Evolutionary conservation across 2,329 filamentous ascomycete genomes (phyloP), one percentile per base, ranked within the genome.

Genomic region (Tolypocladium tropicale): DNA sequence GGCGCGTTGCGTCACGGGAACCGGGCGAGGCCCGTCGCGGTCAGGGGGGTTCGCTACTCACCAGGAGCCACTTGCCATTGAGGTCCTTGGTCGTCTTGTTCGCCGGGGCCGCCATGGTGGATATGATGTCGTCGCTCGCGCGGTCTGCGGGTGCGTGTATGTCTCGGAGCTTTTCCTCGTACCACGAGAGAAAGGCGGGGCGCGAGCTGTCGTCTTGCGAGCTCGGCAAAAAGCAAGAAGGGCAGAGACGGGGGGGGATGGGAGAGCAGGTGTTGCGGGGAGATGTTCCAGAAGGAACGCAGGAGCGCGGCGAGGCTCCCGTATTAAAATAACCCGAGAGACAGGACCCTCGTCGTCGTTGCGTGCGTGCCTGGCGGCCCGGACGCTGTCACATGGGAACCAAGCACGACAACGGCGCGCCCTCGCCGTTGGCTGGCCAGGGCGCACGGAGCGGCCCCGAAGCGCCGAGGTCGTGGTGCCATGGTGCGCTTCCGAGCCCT

Each of bases 71-170:
- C 66, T 79, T 81, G 60, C 88, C 89, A 64, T 72, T 83, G 63
- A 92, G 79, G 74, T 90, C 78, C 60, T 79, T 78, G 63, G 85
- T 78, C 53, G 79, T 89, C 75, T 86, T 82, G 59, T 78, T 77
- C 54, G 79, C 70, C 56, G 89, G 88, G 59, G 86, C 86, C 61
- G 88, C 87, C 88, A 92, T 92, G 79, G 60, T 59, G 39, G 54
- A 59, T 28, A 14, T 34, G 36, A 18, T n/a, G 3, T 43, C 3
- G 28, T 10, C 12, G 52, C 41, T 51, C 48, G 28, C 30, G 48
- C 28, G 32, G 25, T n/a, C 28, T 18, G 48, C n/a, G n/a, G n/a
- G n/a, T n/a, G n/a, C n/a, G n/a, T n/a, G n/a, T 3, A 11, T 52
- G 49, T 25, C 32, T 36, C 11, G 30, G 18, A 16, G 34, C 18